phyloP scores from a whole-genome alignment of 2,329 filamentous ascomycete species.

The Rugonectria rugulosa region DNA sequence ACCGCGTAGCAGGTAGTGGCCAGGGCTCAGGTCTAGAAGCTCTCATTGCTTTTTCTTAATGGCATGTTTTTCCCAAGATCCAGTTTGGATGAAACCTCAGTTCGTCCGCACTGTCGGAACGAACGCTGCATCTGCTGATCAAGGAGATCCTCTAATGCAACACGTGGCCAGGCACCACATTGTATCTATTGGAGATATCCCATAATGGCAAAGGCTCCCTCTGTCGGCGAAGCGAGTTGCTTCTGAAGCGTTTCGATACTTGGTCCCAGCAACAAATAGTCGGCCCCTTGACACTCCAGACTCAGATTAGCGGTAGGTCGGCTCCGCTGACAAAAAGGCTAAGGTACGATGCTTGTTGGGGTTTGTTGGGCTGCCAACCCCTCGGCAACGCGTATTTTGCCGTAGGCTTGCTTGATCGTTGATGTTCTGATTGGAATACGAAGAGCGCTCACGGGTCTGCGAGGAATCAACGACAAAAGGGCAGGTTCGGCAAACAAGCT shows the following conservation, averaged over 20 bases:
- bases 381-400: not conserved
- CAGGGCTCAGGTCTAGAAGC: too few relatives aligned
- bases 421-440: too few relatives aligned
- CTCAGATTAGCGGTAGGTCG: not conserved
- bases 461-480: too few relatives aligned
- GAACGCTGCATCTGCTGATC: not conserved
- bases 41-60: not conserved
- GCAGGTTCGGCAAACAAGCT: too few relatives aligned
- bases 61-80: not conserved
- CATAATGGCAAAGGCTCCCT: not conserved
- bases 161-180: not conserved
- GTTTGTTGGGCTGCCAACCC: too few relatives aligned
- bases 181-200: not conserved
- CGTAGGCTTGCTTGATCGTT: too few relatives aligned
- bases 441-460: too few relatives aligned
- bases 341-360: too few relatives aligned
- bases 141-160: not conserved
- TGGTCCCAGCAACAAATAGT: not conserved
- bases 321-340: too few relatives aligned
- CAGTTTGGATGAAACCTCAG: not conserved
- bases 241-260: not conserved
- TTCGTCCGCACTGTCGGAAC: not conserved
- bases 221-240: not conserved
- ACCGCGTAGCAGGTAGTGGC: too few relatives aligned
- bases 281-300: not conserved